A percentile compares a stretch with the other conserved stretches of the same genome.
Conservation (phyloP, 768 basidiomycete genomes). For the Amanita inopinata region DNA sequence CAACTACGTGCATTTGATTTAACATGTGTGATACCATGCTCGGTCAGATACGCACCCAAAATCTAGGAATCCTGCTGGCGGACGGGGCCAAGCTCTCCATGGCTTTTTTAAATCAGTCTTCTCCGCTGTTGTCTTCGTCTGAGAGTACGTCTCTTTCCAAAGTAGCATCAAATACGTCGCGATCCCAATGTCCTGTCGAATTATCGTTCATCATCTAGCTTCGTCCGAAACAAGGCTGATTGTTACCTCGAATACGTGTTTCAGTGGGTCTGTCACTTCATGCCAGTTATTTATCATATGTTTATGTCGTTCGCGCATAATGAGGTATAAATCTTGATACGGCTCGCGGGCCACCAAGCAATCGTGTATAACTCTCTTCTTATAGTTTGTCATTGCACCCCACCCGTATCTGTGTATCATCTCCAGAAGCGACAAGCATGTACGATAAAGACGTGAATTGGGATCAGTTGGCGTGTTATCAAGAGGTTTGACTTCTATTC, state of each 20-base stretch:
- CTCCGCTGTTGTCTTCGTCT: conserved; percentile 1
- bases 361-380: conserved; percentile 83
- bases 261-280: conserved; percentile 77
- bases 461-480: conserved; percentile 36
- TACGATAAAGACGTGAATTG: conserved; percentile 67
- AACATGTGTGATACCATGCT: too few species aligned
- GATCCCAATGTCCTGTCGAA: conserved; percentile 79
- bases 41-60: conserved; percentile 80
- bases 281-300: conserved; percentile 67
- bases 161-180: conserved; percentile 88
- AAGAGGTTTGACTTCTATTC: conserved; percentile 51
- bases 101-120: conserved; percentile 22
- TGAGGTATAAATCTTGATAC: conserved; percentile 87
- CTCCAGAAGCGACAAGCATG: conserved; percentile 71
- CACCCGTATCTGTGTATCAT: conserved; percentile 83
- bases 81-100: conserved; percentile 70
- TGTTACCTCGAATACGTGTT: conserved; percentile 82
- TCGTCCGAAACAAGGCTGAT: neutral
- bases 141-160: conserved; percentile 68
- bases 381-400: conserved; percentile 73
- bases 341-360: conserved; percentile 59
- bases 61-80: conserved; percentile 81
- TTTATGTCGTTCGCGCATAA: conserved; percentile 80
- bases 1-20: conserved; percentile 38
- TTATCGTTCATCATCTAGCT: neutral